Percentiles rank a stretch among this genome's conserved stretches.
Conservation (phyloP, 169 alveolate species). For the Pseudocohnilembus persalinus region DNA sequence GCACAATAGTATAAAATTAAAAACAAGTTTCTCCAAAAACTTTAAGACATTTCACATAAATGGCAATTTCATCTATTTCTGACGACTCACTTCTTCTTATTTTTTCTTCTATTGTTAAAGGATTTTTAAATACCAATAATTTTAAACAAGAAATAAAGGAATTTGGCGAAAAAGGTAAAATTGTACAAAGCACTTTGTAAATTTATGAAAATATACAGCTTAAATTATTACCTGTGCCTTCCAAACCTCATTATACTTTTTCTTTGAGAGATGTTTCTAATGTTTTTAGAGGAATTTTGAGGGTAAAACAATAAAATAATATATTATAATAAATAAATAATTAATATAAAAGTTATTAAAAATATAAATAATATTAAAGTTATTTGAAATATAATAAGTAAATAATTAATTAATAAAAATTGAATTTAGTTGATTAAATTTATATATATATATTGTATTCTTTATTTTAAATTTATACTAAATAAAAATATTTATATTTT, state of each 20-base stretch:
- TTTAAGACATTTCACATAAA: constrained; percentile 33
- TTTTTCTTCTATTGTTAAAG: constrained; percentile 58
- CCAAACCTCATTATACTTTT: constrained; percentile 72
- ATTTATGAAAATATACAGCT: constrained; percentile 58
- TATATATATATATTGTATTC: too few species aligned
- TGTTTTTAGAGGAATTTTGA: constrained; percentile 72
- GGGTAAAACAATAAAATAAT: constrained; percentile 59
- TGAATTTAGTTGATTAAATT: too few species aligned
- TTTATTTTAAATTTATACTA: too few species aligned
- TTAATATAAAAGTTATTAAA: too few species aligned
- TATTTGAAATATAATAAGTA: too few species aligned
- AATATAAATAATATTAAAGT: too few species aligned
- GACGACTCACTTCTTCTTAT: constrained; percentile 54
- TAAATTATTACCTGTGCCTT: constrained; percentile 69
- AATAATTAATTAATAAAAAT: too few species aligned
- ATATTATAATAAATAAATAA: constrained; percentile 46
- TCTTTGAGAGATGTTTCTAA: constrained; percentile 73
- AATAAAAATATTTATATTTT: too few species aligned
- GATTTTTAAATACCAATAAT: constrained; percentile 66
- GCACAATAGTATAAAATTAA: constrained; percentile 30
- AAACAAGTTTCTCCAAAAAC: constrained; percentile 55
- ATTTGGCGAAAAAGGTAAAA: constrained; percentile 64
- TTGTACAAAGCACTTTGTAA: constrained; percentile 49
- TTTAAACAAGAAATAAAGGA: constrained; percentile 57
- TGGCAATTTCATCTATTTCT: neutral